These are phyloP conservation scores for Rhodotorula sp. DNA, from an alignment of 1,284 basidiomycete species.

Conservation along the genomic window DNA sequence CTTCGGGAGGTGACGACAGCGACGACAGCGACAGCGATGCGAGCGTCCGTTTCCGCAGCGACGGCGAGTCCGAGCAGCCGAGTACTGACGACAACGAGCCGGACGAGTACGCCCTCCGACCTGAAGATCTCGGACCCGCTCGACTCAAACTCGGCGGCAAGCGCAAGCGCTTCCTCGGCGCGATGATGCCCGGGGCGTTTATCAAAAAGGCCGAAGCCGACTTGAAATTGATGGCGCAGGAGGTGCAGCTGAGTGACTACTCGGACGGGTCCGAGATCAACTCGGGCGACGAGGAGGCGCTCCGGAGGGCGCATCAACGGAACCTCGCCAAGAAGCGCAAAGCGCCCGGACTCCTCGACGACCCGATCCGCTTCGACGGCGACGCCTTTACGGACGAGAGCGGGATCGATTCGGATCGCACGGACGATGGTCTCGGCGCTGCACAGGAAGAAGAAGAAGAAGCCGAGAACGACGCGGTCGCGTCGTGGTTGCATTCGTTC, in stretches of 20 bases:
- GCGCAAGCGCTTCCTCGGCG: slow-evolving; percentile 29
- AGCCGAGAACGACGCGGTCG: slow-evolving; percentile 37
- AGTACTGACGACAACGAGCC: not conserved
- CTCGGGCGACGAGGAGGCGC: slow-evolving; percentile 36
- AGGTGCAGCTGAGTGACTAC: slow-evolving; percentile 21
- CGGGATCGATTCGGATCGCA: slow-evolving; percentile 15
- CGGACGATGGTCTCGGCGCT: slow-evolving; percentile 7
- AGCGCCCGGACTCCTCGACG: slow-evolving; percentile 14
- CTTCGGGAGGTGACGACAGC: not conserved
- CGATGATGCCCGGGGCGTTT: slow-evolving; percentile 45
- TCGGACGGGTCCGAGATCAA: slow-evolving; percentile 27
- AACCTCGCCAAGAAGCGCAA: slow-evolving; percentile 14
- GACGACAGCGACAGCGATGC: not conserved
- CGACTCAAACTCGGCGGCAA: slow-evolving; percentile 35
- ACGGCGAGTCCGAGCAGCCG: slow-evolving; percentile 11
- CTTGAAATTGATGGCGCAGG: slow-evolving; percentile 40
- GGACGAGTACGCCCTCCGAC: not conserved
- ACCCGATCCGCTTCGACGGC: slow-evolving; percentile 31
- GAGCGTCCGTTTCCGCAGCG: not conserved
- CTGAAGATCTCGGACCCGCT: not conserved
- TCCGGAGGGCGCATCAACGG: not conserved
- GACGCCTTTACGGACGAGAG: slow-evolving; percentile 42
- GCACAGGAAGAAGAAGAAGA: slow-evolving; percentile 29
- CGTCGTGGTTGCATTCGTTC: slow-evolving; percentile 31
- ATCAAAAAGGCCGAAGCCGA: slow-evolving; percentile 43